Evolutionary conservation across 2,329 filamentous ascomycete species (phyloP), one percentile per base, ranked within the genome.

Genomic region (Xylaria sp.): DNA sequence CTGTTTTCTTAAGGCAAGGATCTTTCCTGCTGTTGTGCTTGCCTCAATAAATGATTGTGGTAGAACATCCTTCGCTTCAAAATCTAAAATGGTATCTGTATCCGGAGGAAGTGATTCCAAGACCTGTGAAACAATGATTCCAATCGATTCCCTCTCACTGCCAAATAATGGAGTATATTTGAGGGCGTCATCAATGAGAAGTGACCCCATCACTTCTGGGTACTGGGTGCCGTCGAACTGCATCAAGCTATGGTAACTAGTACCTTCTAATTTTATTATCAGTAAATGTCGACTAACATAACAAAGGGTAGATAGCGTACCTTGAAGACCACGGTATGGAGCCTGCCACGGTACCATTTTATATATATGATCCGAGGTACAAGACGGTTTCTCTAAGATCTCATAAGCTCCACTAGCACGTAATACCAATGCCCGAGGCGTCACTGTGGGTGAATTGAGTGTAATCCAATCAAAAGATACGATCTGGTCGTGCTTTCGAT

Each of bases 391-490:
- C 71, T 90, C 86, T 29, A 91, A 76, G 21, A 91, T 88, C 35
- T 89, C 87, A 75, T 90, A 88, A 16, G 81, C 82, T 21, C 89
- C 88, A 70, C 86, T 90, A 40, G 87, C 87, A 29, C 88, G 84
- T 29, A 91, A 77, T 1, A 88, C 87, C 27, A 91, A 77, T 47
- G 89, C 80, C n/a, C 89, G 84, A 35, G 88, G 87, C 27, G 84
- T 84, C 58, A 90, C 75, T 16, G 84, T 83, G 3, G 87, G 82
- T 3, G 86, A 87, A 12, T 85, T 82, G 55, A 90, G 81, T 3
- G 87, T 90, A 10, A 91, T 81, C 89, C 89, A 91, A 75, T 91
- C 89, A 76, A 91, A 91, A 0, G 89, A 91, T 8, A 91, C 87
- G 37, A 91, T 90, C 23, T 87, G 84, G 64, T 90, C 87, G 72